Percentiles rank a stretch among this genome's conserved stretches.
Conservation (phyloP, 495 filamentous ascomycete genomes). For the Trichoderma orchidacearum region DNA sequence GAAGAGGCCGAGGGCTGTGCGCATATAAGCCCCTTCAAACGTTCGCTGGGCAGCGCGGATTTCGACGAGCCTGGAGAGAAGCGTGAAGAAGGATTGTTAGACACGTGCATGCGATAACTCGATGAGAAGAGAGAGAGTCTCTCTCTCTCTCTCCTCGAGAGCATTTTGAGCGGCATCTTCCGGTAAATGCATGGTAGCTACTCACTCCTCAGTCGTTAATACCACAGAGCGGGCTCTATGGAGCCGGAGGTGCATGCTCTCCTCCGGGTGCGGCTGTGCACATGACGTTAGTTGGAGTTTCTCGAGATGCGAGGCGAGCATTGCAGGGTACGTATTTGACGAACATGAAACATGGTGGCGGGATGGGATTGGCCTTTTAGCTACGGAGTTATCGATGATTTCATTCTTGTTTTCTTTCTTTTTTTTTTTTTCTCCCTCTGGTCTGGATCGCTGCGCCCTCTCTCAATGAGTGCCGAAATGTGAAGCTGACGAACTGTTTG, state of each 20-base stretch:
- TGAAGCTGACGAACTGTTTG: background rate
- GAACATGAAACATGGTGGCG: background rate
- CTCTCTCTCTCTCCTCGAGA: background rate
- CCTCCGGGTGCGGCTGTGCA: constrained; percentile 35
- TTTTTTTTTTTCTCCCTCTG: too few species aligned
- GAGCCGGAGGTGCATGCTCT: constrained; percentile 47
- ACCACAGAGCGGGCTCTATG: constrained; percentile 78
- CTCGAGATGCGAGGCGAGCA: background rate
- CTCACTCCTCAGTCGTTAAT: constrained; percentile 59
- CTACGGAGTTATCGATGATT: too few species aligned
- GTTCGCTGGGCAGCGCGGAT: constrained; percentile 90
- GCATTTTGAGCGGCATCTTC: too few species aligned
- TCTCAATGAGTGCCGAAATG: too few species aligned
- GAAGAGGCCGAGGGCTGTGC: constrained; percentile 88
- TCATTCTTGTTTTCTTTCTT: too few species aligned
- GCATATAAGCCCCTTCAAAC: constrained; percentile 94
- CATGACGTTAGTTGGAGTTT: background rate
- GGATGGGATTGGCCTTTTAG: too few species aligned
- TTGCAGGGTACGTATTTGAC: background rate
- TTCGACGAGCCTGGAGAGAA: constrained; percentile 53
- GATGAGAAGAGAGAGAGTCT: background rate
- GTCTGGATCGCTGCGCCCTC: too few species aligned
- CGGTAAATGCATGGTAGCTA: background rate
- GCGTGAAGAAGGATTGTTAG: background rate
- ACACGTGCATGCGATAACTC: too few species aligned